These are phyloP conservation scores for Parascedosporium putredinis DNA, from an alignment of 2,329 filamentous ascomycete genomes.

Conservation along the genomic window DNA sequence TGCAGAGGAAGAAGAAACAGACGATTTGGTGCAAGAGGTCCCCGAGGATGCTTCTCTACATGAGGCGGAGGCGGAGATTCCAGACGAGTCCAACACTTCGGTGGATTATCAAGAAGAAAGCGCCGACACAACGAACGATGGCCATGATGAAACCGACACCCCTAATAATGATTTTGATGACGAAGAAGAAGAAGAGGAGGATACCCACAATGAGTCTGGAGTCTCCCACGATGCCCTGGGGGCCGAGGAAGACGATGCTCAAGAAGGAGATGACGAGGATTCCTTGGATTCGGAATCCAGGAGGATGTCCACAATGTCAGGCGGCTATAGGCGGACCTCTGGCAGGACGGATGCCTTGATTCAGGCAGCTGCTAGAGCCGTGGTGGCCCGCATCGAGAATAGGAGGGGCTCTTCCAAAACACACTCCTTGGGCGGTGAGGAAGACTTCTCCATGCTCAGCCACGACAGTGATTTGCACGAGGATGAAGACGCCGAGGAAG, in stretches of 20 bases:
- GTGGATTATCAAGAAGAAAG: background rate
- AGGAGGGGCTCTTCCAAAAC: slow-evolving; percentile 7
- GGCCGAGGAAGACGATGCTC: background rate
- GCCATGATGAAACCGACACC: background rate
- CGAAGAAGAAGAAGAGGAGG: background rate
- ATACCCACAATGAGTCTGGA: background rate
- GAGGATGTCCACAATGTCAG: background rate
- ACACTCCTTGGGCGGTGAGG: slow-evolving; percentile 19
- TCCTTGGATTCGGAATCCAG: background rate
- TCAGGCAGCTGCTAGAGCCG: slow-evolving; percentile 39
- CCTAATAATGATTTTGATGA: too few species aligned
- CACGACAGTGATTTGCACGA: background rate
- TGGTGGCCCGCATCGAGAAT: slow-evolving; percentile 36
- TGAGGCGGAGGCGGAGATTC: background rate
- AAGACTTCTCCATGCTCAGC: slow-evolving; percentile 4
- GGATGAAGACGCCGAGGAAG: background rate
- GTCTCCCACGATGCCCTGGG: background rate
- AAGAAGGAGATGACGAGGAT: background rate
- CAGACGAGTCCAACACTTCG: background rate
- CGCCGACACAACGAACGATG: background rate
- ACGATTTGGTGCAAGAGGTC: background rate
- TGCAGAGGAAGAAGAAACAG: background rate
- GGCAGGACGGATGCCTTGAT: slow-evolving; percentile 40
- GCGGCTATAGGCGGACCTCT: slow-evolving; percentile 25
- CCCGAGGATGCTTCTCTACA: background rate